These are phyloP conservation scores for Kluyveromyces aestuarii DNA, from an alignment of 805 yeast genomes.

Conservation along the genomic window DNA sequence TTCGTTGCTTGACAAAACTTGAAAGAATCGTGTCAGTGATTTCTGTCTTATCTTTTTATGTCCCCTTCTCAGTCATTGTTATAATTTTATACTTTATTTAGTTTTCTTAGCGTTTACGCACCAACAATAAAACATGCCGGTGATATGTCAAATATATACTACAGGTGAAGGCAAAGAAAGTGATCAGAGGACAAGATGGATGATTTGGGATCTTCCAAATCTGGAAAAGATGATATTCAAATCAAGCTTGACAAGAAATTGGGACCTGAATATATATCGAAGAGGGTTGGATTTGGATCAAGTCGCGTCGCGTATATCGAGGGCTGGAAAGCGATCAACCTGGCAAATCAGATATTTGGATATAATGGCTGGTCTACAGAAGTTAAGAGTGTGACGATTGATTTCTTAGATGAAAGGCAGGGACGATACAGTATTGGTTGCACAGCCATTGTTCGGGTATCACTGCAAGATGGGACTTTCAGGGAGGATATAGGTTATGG, in stretches of 20 bases:
- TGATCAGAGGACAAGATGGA: not conserved
- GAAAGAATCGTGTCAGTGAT: no score
- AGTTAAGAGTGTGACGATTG: constrained; percentile 54
- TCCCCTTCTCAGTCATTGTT: no score
- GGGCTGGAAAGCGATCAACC: constrained; percentile 74
- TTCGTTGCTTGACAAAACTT: no score
- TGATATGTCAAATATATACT: no score
- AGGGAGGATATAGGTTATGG: constrained; percentile 85
- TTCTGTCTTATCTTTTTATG: no score
- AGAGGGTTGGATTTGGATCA: constrained; percentile 69
- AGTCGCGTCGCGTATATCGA: constrained; percentile 63
- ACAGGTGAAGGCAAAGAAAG: not conserved
- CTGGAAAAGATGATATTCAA: constrained; percentile 26
- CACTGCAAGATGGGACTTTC: constrained; percentile 65
- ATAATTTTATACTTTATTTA: no score
- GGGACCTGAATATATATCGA: constrained; percentile 73
- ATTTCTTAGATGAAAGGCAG: constrained; percentile 56
- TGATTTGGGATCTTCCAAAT: not conserved
- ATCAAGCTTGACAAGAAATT: constrained; percentile 36
- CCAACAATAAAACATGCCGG: no score
- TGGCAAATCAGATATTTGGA: constrained; percentile 77
- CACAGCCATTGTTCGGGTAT: constrained; percentile 63
- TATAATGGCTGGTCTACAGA: constrained; percentile 80
- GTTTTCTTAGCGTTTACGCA: no score
- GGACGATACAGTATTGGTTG: constrained; percentile 57